Evolutionary conservation across 495 filamentous ascomycete species (phyloP).

Genomic region (Penicillium salamii): DNA sequence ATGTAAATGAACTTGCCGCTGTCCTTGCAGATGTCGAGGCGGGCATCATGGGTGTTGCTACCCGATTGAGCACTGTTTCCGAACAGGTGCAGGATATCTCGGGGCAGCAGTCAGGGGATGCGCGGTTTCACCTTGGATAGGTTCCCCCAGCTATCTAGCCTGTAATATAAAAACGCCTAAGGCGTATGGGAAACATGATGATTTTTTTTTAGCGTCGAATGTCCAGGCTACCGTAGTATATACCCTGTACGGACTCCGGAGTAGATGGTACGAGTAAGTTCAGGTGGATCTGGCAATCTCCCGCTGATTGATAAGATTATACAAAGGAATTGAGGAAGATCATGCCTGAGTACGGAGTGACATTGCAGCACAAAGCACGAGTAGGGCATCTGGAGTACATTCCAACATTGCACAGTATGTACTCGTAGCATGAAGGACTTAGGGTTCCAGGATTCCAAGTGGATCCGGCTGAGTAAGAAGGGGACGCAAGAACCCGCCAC

Average conservation of each 20-base stretch:
- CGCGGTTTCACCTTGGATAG: conserved; percentile 22
- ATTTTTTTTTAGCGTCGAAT: background rate
- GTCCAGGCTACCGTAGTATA: too few species aligned
- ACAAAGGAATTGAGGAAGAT: too few species aligned
- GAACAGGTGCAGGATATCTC: conserved; percentile 69
- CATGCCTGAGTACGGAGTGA: too few species aligned
- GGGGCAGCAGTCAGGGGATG: conserved; percentile 42
- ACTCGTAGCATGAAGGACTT: too few species aligned
- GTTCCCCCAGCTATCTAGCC: background rate
- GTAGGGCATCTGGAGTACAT: too few species aligned
- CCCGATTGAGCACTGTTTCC: conserved; percentile 62
- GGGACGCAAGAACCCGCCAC: conserved; percentile 18
- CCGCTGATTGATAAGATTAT: conserved; percentile 9
- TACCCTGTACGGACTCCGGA: too few species aligned
- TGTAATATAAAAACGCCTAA: background rate
- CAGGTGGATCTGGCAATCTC: background rate
- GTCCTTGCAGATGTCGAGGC: conserved; percentile 76
- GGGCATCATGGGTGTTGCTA: conserved; percentile 72
- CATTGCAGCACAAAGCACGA: too few species aligned
- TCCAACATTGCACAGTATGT: too few species aligned
- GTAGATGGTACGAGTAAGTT: background rate
- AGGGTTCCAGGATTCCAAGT: background rate
- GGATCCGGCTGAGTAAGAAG: background rate
- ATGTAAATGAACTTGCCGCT: conserved; percentile 58
- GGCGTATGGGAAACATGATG: background rate